A percentile compares a stretch with the other conserved stretches of the same genome.
Evolutionary conservation across 139 green algal species (phyloP).

Genomic region (Zygnema circumcarinatum): DNA sequence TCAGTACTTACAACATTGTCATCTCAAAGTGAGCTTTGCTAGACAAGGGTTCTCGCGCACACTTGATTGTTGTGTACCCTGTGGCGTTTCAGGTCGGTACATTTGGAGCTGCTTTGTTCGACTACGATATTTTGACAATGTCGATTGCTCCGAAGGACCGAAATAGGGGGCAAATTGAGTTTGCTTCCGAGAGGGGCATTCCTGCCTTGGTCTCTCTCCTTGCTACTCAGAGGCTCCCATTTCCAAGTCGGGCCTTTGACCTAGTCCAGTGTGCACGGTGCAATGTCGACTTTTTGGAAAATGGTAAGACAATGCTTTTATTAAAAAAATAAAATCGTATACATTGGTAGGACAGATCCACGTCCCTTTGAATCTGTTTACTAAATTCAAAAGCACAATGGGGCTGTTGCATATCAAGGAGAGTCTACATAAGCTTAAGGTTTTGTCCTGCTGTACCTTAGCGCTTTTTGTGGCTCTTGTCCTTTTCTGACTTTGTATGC

Average conservation of each 20-base stretch:
- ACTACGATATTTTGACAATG: constrained; percentile 43
- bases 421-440: no score
- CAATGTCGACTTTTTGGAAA: constrained; percentile 1
- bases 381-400: neutral
- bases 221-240: constrained; percentile 43
- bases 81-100: constrained; percentile 28
- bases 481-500: no score
- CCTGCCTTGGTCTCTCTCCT: constrained; percentile 46
- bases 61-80: no score
- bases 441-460: no score
- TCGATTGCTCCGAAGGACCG: constrained; percentile 42
- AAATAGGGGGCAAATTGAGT: constrained; percentile 46
- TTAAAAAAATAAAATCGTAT: neutral
- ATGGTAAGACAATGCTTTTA: neutral
- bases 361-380: neutral
- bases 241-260: constrained; percentile 39
- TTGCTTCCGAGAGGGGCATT: constrained; percentile 43
- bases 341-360: neutral
- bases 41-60: no score
- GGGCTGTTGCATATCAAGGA: neutral
- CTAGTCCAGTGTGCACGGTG: constrained; percentile 42
- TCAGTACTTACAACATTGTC: no score
- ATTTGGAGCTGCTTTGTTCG: constrained; percentile 39
- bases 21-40: no score
- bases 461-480: no score